Evolutionary conservation across 192 early-diverging fungal genomes (phyloP), one percentile per base, ranked within the genome.

Genomic region (Geranomyces variabilis): DNA sequence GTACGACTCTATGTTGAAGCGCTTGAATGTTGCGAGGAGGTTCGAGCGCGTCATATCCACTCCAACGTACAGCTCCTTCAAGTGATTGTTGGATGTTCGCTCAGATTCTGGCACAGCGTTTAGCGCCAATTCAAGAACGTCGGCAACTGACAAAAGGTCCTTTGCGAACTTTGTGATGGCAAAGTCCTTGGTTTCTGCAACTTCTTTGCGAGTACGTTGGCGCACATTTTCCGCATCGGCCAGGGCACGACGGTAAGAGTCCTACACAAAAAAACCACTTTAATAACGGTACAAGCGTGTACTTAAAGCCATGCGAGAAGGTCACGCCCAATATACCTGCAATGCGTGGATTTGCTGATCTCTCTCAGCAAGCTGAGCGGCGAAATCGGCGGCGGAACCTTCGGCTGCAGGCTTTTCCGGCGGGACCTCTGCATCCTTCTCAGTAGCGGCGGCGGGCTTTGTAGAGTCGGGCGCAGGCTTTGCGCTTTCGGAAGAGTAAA

Each of bases 121-220:
- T 33, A 99, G 81, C 6, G 98, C 96, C 74, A 98, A 83, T 63
- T 81, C 82, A 51, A 99, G 84, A 34, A 97, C 90, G 77, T 99
- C 98, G 19, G 91, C 93, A 0, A 92, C 93, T 34, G 92, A 90
- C 9, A 99, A 78, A 33, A 99, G 81, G 73, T 99, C 96, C 81
- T 95, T 97, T 74, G 96, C 96, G 76, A 99, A 99, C 85, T 96
- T 96, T 81, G 93, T 93, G 73, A 99, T 94, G 0, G 98, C 93
- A 82, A 90, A 99, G 10, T 88, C 80, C 49, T 91, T 87, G 57
- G 90, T 87, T 36, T 87, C 85, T 24, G 90, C 88, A 14, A 96
- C 82, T 77, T 99, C 98, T 67, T 86, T 88, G 73, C 91, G 89
- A 43, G 92, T 90, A 43, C 96, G 90, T 65, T 88, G 87, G 36